These are phyloP conservation scores for Ophiosphaerella korrae DNA, from an alignment of 2,329 filamentous ascomycete species.

Conservation along the genomic window DNA sequence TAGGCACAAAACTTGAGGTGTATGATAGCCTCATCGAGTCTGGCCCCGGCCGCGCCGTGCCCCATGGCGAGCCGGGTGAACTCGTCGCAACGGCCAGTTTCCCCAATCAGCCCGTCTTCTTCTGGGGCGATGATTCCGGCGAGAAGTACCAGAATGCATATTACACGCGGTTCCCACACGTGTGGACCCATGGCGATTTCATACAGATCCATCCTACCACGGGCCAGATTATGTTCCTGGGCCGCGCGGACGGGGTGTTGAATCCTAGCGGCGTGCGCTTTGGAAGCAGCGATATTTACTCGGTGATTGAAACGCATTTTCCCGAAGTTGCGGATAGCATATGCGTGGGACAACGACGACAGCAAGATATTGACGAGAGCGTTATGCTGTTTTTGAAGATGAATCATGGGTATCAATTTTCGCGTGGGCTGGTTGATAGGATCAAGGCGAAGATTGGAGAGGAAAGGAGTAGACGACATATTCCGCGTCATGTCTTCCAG, in stretches of 20 bases:
- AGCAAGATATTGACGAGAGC: constrained; percentile 61
- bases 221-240: constrained; percentile 68
- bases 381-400: constrained; percentile 66
- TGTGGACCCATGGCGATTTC: constrained; percentile 86
- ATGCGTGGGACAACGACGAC: constrained; percentile 77
- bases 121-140: constrained; percentile 52
- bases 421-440: constrained; percentile 55
- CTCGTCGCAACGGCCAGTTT: constrained; percentile 73
- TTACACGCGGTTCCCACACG: constrained; percentile 57
- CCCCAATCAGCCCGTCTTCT: constrained; percentile 70
- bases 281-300: constrained; percentile 80
- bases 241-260: constrained; percentile 76
- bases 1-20: constrained; percentile 61
- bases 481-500: constrained; percentile 79
- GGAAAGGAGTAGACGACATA: constrained; percentile 73
- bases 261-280: constrained; percentile 82
- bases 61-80: constrained; percentile 72
- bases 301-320: constrained; percentile 71
- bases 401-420: constrained; percentile 56
- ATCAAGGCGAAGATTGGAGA: constrained; percentile 69
- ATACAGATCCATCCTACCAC: constrained; percentile 72
- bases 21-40: constrained; percentile 62
- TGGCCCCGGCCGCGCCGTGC: constrained; percentile 57
- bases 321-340: constrained; percentile 71
- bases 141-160: constrained; percentile 54